Percentiles rank a stretch among this genome's conserved stretches.
Conservation (phyloP, 345 rosid genomes). For the Trapa incisa region DNA sequence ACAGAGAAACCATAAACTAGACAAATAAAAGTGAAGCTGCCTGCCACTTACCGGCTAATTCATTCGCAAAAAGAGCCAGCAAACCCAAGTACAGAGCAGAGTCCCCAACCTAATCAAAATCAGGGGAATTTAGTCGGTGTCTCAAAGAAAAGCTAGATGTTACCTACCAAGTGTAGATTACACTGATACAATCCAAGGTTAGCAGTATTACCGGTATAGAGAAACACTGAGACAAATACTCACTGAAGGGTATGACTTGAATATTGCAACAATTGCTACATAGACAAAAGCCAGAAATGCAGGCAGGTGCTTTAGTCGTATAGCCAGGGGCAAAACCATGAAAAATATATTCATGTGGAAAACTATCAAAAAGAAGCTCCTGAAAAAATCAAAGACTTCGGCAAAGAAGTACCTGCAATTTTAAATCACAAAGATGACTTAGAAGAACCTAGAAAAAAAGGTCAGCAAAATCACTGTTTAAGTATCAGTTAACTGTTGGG, state of each 20-base stretch:
- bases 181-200: neutral
- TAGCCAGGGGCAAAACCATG: slow-evolving; percentile 77
- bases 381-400: slow-evolving; percentile 82
- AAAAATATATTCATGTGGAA: slow-evolving; percentile 73
- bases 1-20: slow-evolving; percentile 9
- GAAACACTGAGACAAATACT: slow-evolving; percentile 14
- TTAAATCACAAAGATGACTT: slow-evolving; percentile 3
- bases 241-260: slow-evolving; percentile 92
- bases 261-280: slow-evolving; percentile 66
- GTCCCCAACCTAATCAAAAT: slow-evolving; percentile 67
- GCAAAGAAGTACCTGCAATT: slow-evolving; percentile 90
- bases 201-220: neutral
- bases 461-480: neutral
- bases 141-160: neutral
- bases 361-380: slow-evolving; percentile 79
- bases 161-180: neutral
- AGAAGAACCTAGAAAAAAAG: slow-evolving; percentile 2
- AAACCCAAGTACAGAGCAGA: slow-evolving; percentile 74
- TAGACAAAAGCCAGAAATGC: slow-evolving; percentile 85
- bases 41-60: slow-evolving; percentile 54
- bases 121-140: neutral
- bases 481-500: too few relatives aligned
- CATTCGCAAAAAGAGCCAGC: slow-evolving; percentile 68
- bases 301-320: slow-evolving; percentile 76
- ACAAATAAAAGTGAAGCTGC: neutral